phyloP scores from a whole-genome alignment of 169 alveolate genomes.

The Cystoisospora suis region DNA sequence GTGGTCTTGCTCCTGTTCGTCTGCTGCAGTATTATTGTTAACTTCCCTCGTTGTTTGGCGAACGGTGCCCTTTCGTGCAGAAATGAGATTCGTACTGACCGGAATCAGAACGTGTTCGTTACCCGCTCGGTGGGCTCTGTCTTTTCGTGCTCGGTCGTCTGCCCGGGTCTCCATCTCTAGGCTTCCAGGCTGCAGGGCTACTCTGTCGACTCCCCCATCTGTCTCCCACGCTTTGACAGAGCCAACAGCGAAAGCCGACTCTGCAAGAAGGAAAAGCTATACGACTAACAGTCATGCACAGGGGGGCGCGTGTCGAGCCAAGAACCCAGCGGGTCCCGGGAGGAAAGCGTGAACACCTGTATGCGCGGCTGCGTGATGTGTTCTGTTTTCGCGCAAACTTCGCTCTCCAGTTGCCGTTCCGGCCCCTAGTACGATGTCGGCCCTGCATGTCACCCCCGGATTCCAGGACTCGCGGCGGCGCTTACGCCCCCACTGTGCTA shows the following conservation, averaged over 20 bases:
- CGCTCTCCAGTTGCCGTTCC: not conserved
- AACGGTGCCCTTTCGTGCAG: not conserved
- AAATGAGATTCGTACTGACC: not conserved
- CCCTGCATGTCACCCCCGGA: too few relatives aligned
- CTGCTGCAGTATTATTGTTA: not conserved
- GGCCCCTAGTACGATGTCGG: too few relatives aligned
- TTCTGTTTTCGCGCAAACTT: not conserved
- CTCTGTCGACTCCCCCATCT: not conserved
- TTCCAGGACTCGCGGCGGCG: too few relatives aligned
- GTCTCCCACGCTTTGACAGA: not conserved
- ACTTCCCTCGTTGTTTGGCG: not conserved
- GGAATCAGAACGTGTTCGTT: not conserved
- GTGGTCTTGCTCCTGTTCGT: not conserved
- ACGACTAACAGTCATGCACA: too few relatives aligned
- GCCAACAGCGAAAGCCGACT: not conserved
- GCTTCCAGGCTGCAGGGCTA: not conserved
- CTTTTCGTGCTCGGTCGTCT: not conserved
- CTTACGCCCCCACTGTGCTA: too few relatives aligned
- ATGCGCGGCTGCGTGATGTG: not conserved
- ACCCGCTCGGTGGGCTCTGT: not conserved
- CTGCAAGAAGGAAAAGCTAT: not conserved
- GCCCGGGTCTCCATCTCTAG: not conserved
- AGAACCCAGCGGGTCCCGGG: not conserved
- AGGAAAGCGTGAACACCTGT: not conserved
- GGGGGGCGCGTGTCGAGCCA: not conserved